Conservation (phyloP, 495 filamentous ascomycete genomes). For the Neurospora sp. region DNA sequence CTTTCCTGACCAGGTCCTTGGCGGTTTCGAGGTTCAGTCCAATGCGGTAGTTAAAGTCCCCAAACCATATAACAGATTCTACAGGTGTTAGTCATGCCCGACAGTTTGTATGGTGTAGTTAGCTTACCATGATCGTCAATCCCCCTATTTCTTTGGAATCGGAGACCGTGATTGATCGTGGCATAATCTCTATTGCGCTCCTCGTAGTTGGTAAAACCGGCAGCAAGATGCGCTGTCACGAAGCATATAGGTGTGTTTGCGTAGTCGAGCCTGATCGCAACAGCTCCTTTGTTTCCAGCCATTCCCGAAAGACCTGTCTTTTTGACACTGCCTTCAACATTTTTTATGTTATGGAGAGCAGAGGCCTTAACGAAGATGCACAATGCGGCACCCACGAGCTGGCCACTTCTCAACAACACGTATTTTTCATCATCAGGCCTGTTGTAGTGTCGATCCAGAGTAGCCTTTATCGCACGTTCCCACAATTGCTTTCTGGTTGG, state of each 20-base stretch:
- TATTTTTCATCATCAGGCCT: constrained; percentile 61
- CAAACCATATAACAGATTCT: constrained; percentile 90
- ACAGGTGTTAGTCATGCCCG: not conserved
- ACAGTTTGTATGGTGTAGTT: not conserved
- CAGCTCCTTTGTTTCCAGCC: constrained; percentile 96
- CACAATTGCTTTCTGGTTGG: constrained; percentile 73
- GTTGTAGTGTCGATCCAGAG: constrained; percentile 61
- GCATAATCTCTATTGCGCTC: constrained; percentile 88
- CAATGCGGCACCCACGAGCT: constrained; percentile 88
- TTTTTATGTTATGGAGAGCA: constrained; percentile 71
- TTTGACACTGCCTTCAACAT: constrained; percentile 91
- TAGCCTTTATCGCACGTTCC: constrained; percentile 71
- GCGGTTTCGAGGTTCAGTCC: constrained; percentile 73
- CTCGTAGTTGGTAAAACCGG: constrained; percentile 94
- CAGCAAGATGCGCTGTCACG: constrained; percentile 92
- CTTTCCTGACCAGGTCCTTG: constrained; percentile 56
- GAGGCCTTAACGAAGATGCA: constrained; percentile 81
- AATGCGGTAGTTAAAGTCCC: constrained; percentile 98
- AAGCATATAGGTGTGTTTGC: constrained; percentile 91
- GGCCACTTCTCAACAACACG: constrained; percentile 79
- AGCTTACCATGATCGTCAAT: constrained; percentile 74
- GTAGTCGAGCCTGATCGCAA: constrained; percentile 92
- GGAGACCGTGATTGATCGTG: constrained; percentile 77
- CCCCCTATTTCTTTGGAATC: constrained; percentile 79
- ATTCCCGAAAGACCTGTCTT: constrained; percentile 98